phyloP scores from a whole-genome alignment of 768 basidiomycete species.

The Rubroboletus pulcherrimus region DNA sequence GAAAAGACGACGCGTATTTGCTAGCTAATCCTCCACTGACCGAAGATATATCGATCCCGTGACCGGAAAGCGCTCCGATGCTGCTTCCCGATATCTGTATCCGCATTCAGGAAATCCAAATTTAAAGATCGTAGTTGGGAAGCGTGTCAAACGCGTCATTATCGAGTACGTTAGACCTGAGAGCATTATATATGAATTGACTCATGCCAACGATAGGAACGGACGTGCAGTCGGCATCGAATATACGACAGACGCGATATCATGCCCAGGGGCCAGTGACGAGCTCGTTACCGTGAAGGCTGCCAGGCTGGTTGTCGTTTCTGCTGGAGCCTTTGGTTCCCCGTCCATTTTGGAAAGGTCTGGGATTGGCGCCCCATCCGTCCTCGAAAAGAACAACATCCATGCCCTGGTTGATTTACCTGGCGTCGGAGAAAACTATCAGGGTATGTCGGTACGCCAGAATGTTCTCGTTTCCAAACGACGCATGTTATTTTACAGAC shows the following conservation, averaged over 20 bases:
- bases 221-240: conserved; percentile 38
- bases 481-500: conserved; percentile 17
- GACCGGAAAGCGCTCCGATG: conserved; percentile 33
- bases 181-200: too few relatives aligned
- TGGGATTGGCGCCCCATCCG: conserved; percentile 56
- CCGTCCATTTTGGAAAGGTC: conserved; percentile 57
- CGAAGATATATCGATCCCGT: conserved; percentile 49
- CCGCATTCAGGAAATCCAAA: conserved; percentile 29
- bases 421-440: conserved; percentile 71
- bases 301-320: conserved; percentile 43
- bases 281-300: conserved; percentile 25
- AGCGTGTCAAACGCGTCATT: conserved; percentile 6
- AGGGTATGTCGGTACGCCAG: conserved; percentile 32
- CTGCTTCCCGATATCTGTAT: conserved; percentile 38
- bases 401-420: conserved; percentile 57
- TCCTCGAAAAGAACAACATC: conserved; percentile 48
- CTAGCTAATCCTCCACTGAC: neutral
- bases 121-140: conserved; percentile 31
- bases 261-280: conserved; percentile 13
- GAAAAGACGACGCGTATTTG: too few relatives aligned
- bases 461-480: neutral
- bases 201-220: conserved; percentile 18
- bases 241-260: conserved; percentile 26
- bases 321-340: conserved; percentile 54
- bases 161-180: neutral